These are phyloP conservation scores for Chlamydomonas sphaeroides DNA, from an alignment of 139 green algal species.

Conservation along the genomic window DNA sequence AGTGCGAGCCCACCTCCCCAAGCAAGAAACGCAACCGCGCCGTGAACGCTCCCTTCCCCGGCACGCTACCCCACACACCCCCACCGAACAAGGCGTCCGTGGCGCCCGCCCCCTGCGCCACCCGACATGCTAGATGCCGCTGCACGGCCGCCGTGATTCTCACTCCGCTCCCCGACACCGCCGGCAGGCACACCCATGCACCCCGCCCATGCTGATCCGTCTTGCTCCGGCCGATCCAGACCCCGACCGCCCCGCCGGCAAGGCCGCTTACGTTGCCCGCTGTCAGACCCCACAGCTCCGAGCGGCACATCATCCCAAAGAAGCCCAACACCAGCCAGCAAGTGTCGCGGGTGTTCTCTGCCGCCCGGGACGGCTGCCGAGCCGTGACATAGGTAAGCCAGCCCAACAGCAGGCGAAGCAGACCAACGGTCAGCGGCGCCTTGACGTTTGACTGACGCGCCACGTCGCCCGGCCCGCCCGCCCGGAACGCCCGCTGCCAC, in stretches of 20 bases:
- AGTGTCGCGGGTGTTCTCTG: not conserved
- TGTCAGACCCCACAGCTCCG: not conserved
- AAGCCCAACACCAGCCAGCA: conserved; percentile 7
- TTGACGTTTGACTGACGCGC: not conserved
- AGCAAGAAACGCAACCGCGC: not conserved
- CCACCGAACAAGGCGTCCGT: not conserved
- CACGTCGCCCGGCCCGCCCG: too few relatives aligned
- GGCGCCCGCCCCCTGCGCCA: too few relatives aligned
- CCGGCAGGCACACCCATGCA: not conserved
- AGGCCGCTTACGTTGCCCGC: not conserved
- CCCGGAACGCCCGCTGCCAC: not conserved
- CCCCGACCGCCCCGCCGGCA: not conserved
- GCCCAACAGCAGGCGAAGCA: not conserved
- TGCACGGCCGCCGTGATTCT: not conserved
- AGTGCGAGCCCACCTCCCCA: not conserved
- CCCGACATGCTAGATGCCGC: not conserved
- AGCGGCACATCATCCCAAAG: conserved; percentile 4
- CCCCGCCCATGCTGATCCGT: not conserved
- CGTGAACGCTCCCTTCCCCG: not conserved
- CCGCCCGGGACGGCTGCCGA: not conserved
- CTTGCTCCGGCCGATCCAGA: not conserved
- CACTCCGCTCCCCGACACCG: not conserved
- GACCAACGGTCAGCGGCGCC: not conserved
- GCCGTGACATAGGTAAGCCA: not conserved
- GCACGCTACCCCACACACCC: too few relatives aligned